A percentile compares a stretch with the other conserved stretches of the same genome.
phyloP scores from a whole-genome alignment of 805 yeast genomes.

The Candida pseudofarinosa region DNA sequence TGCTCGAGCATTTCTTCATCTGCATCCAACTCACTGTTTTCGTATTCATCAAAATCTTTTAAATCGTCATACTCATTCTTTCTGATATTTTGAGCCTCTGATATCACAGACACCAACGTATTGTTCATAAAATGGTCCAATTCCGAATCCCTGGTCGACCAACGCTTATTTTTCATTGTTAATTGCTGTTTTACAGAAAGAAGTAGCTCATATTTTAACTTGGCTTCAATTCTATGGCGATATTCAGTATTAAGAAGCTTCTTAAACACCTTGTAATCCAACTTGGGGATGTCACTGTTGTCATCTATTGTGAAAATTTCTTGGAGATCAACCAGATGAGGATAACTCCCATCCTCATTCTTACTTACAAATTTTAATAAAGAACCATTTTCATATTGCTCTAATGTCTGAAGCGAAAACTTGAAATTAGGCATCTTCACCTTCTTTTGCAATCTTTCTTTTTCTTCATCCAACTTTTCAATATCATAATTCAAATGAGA shows the following conservation, averaged over 20 bases:
- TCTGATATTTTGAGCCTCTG: slow-evolving; percentile 26
- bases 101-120: slow-evolving; percentile 21
- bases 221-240: slow-evolving; percentile 25
- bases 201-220: slow-evolving; percentile 34
- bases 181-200: slow-evolving; percentile 28
- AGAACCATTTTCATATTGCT: slow-evolving; percentile 18
- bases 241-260: slow-evolving; percentile 31
- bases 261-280: slow-evolving; percentile 25
- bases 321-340: slow-evolving; percentile 9
- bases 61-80: slow-evolving; percentile 26
- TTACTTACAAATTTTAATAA: slow-evolving; percentile 13
- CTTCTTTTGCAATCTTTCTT: slow-evolving; percentile 18
- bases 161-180: slow-evolving; percentile 25
- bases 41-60: slow-evolving; percentile 17
- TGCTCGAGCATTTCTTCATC: slow-evolving; percentile 13
- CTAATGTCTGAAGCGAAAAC: slow-evolving; percentile 26
- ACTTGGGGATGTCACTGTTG: slow-evolving; percentile 19
- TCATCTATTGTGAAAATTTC: slow-evolving; percentile 27
- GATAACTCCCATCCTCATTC: slow-evolving; percentile 12
- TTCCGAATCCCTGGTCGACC: slow-evolving; percentile 30
- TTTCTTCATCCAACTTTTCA: slow-evolving; percentile 17
- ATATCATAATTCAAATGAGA: slow-evolving; percentile 22
- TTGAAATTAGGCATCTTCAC: slow-evolving; percentile 24
- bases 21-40: slow-evolving; percentile 15
- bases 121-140: slow-evolving; percentile 27